Conservation (phyloP, 1,284 basidiomycete genomes). For the Trametes pubescens region DNA sequence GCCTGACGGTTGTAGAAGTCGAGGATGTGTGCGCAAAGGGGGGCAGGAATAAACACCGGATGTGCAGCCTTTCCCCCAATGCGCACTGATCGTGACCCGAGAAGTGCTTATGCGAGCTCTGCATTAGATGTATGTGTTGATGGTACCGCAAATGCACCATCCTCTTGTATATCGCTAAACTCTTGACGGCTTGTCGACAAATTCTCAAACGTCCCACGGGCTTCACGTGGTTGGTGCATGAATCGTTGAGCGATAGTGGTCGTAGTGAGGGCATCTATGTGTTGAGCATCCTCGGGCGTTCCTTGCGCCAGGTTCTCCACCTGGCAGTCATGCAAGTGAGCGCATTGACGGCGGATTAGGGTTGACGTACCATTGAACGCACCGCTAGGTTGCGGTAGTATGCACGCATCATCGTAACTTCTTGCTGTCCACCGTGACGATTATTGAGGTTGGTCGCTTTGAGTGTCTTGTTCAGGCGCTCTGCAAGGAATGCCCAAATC, state of each 20-base stretch:
- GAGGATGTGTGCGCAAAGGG: background rate
- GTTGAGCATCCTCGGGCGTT: too few species aligned
- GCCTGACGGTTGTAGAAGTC: background rate
- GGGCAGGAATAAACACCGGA: background rate
- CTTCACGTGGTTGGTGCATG: conserved; percentile 1
- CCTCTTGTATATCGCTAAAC: background rate
- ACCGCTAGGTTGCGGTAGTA: conserved; percentile 24
- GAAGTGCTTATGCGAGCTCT: background rate
- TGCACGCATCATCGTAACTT: conserved; percentile 42
- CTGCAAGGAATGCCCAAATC: conserved; percentile 43
- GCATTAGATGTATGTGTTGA: background rate
- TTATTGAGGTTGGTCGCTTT: conserved; percentile 41
- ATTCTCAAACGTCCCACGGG: conserved; percentile 5
- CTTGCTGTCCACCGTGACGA: conserved; percentile 38
- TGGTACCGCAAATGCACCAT: background rate
- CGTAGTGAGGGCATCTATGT: background rate
- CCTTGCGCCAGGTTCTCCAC: background rate
- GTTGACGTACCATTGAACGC: conserved; percentile 16
- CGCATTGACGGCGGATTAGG: background rate
- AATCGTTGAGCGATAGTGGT: conserved; percentile 5
- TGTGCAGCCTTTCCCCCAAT: background rate
- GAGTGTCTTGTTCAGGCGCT: conserved; percentile 42
- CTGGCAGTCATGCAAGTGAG: background rate
- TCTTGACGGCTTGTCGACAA: too few species aligned
- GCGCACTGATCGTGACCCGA: background rate